A percentile compares a stretch with the other conserved stretches of the same genome.
These are phyloP conservation scores for Allomyces javanicus DNA, from an alignment of 192 early-diverging fungal genomes.

Conservation along the genomic window DNA sequence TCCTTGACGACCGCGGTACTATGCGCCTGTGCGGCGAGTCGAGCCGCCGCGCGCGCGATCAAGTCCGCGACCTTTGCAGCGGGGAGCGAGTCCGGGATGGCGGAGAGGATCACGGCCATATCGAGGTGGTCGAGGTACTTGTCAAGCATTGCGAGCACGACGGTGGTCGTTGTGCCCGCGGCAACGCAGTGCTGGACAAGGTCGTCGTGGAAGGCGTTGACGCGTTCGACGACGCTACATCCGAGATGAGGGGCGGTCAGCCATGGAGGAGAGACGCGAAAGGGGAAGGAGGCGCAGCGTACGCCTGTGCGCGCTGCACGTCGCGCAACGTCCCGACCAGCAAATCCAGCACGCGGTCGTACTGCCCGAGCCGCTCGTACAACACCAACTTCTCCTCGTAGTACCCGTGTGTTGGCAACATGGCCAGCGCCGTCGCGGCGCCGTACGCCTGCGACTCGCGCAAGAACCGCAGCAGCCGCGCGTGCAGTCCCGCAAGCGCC, in stretches of 20 bases:
- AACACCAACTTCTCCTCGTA: no score
- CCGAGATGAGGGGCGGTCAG: no score
- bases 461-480: neutral
- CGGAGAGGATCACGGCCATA: neutral
- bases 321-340: no score
- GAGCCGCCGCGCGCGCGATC: neutral
- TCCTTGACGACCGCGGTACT: neutral
- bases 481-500: neutral
- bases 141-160: neutral
- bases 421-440: neutral
- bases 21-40: neutral
- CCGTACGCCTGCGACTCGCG: neutral
- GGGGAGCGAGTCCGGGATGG: neutral
- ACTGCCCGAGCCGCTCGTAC: no score
- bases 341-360: no score
- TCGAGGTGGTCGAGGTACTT: neutral
- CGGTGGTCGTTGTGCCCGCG: neutral
- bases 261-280: no score
- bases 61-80: neutral
- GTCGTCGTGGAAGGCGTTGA: neutral
- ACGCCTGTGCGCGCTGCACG: no score
- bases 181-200: neutral
- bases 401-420: no score
- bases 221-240: neutral
- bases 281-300: no score